Evolutionary conservation across 805 yeast genomes (phyloP).

Genomic region (Candida xiaguanensis): DNA sequence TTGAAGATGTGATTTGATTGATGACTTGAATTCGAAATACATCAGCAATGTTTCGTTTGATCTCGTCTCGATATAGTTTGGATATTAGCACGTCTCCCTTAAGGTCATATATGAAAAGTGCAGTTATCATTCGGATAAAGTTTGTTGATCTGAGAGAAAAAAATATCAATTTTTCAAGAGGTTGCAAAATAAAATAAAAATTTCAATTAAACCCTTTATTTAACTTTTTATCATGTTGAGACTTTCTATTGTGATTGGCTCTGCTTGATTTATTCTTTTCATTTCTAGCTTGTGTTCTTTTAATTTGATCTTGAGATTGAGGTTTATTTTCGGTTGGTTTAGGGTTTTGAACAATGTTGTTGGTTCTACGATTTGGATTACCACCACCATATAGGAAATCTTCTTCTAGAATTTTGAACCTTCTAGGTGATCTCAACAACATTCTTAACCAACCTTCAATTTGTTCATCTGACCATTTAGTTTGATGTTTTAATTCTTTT

Average conservation of each 20-base stretch:
- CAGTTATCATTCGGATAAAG: conserved; percentile 64
- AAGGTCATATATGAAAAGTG: conserved; percentile 69
- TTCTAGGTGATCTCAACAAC: conserved; percentile 60
- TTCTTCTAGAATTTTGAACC: conserved; percentile 61
- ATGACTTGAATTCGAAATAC: conserved; percentile 92
- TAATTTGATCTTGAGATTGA: conserved; percentile 12
- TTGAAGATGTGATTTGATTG: conserved; percentile 26
- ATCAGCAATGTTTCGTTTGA: conserved; percentile 76
- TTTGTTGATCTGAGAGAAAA: background rate
- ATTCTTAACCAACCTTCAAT: conserved; percentile 91
- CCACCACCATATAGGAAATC: conserved; percentile 41
- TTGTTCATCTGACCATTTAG: conserved; percentile 83
- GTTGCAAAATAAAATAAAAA: background rate
- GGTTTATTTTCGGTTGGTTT: conserved; percentile 4
- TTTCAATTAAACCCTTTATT: conserved; percentile 1
- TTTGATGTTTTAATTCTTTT: conserved; percentile 45
- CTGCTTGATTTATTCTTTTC: conserved; percentile 53
- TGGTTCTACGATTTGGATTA: conserved; percentile 12
- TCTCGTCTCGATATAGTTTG: conserved; percentile 67
- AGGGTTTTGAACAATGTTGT: conserved; percentile 8
- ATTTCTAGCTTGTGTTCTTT: conserved; percentile 40
- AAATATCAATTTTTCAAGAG: background rate
- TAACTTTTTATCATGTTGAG: conserved; percentile 54
- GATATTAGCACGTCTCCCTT: conserved; percentile 84
- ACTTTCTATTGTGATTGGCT: conserved; percentile 65